Conservation (phyloP, 768 basidiomycete genomes). For the Boletus pseudopeckii region DNA sequence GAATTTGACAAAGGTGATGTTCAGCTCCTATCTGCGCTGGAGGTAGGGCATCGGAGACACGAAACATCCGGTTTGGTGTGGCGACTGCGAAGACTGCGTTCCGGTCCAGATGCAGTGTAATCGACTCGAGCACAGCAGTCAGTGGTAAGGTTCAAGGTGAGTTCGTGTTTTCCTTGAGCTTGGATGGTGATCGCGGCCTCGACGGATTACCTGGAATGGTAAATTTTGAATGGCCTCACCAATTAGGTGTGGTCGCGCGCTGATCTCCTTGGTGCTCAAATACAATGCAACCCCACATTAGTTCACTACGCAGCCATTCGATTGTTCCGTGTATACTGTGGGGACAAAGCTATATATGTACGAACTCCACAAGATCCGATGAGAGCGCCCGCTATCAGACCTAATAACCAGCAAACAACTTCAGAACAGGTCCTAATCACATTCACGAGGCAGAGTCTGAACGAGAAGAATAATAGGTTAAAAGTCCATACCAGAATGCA, state of each 20-base stretch:
- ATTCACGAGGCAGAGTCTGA: not conserved
- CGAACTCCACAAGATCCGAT: not conserved
- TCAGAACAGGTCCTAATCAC: not conserved
- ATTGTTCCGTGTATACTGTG: constrained; percentile 10
- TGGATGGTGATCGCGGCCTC: constrained; percentile 17
- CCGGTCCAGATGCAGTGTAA: constrained; percentile 1
- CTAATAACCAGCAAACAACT: not conserved
- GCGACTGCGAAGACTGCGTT: constrained; percentile 17
- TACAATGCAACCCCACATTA: no score
- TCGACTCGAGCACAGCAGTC: constrained; percentile 2
- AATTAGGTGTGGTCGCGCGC: constrained; percentile 19
- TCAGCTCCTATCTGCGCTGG: constrained; percentile 14
- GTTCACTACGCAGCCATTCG: constrained; percentile 9
- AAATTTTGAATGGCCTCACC: constrained; percentile 14
- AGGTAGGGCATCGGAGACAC: constrained; percentile 11
- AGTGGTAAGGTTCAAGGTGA: constrained; percentile 7
- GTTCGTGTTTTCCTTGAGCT: constrained; percentile 12
- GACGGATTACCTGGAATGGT: constrained; percentile 3
- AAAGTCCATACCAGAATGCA: constrained; percentile 3
- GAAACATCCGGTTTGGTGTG: constrained; percentile 5
- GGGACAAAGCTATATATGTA: not conserved
- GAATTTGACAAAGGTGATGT: not conserved
- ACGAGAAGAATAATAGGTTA: not conserved
- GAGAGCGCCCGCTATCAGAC: not conserved
- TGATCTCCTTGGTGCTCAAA: constrained; percentile 12